Base-by-base conservation (phyloP, 2,329 filamentous ascomycete genomes). In the Sclerotinia subarctica region DNA sequence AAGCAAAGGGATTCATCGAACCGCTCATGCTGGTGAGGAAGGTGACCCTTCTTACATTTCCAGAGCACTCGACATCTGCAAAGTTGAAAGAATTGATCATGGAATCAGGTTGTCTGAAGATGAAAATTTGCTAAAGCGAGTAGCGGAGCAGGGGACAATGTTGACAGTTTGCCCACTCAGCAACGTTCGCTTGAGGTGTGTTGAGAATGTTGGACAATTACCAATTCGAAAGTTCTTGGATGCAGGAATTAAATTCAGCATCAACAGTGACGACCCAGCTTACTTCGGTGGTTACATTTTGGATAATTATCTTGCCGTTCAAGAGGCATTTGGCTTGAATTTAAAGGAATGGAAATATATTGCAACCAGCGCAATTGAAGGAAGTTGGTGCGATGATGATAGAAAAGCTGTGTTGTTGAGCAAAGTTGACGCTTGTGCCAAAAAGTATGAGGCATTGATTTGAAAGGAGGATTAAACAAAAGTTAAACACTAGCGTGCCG, bases 1-100 rank as follows among this genome's bases (percentile, higher is more conserved):
- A 64, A 77, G 78, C 35, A 80, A 80, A 38, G 85, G 86, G 0
- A 82, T 90, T 63, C 80, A 82, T 38, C 81, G 87, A n/a, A 94
- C 91, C 0, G 87, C 90, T 3, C 91, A 94, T 77, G 90, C 88
- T 3, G 90, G 91, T 64, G 91, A 94, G 77, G 91, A 94, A 76
- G 90, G 89, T 0, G 88, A 90, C 21, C 79, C 88, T 4, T 82
- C 81, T 6, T 92, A 90, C 78, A 88, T 94, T 72, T 79, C 80
- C 32, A 81, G 82, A 35, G 88, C 90, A 2, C 80, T 93, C 52
- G 85, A 90, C 72, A 75, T 82, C 42, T 82, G 93, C 54, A 80
- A 82, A 29, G 86, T 87, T 53, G 80, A 84, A 76, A 85, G 91
- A 53, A 91, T 94, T 74, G 91, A 94, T 76, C 90, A 94, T 76